phyloP scores from a whole-genome alignment of 1,284 basidiomycete species.

The Cryptococcus sp. region DNA sequence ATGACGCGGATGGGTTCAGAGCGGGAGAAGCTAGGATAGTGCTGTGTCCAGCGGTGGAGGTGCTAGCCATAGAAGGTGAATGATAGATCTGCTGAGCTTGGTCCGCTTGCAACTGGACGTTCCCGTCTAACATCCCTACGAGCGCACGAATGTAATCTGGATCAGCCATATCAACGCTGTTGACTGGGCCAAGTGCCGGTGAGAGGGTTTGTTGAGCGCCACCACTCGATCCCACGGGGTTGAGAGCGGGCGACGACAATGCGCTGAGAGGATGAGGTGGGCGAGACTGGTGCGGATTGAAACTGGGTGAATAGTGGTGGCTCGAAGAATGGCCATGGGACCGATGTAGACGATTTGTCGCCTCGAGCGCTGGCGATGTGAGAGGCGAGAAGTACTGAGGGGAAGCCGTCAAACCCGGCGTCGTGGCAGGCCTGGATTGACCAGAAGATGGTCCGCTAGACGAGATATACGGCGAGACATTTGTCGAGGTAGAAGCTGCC shows the following conservation, averaged over 20 bases:
- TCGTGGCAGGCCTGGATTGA: constrained; percentile 23
- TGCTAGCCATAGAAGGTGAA: constrained; percentile 18
- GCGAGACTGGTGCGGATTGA: constrained; percentile 23
- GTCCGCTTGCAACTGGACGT: constrained; percentile 12
- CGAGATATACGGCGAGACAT: constrained; percentile 25
- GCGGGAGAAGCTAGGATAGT: constrained; percentile 19
- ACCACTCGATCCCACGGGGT: constrained; percentile 46
- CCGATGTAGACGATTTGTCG: constrained; percentile 29
- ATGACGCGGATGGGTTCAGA: constrained; percentile 5
- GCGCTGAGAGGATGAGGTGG: constrained; percentile 43
- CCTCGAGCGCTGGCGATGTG: constrained; percentile 61
- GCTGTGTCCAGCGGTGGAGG: constrained; percentile 10
- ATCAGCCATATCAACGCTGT: constrained; percentile 34
- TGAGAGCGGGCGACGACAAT: constrained; percentile 44
- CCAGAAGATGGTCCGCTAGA: constrained; percentile 13
- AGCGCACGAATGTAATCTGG: constrained; percentile 45
- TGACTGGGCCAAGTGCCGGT: constrained; percentile 46
- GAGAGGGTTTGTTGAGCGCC: constrained; percentile 50
- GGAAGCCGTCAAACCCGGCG: constrained; percentile 32
- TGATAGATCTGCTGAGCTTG: constrained; percentile 11
- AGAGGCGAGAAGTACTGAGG: constrained; percentile 61
- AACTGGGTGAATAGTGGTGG: constrained; percentile 24
- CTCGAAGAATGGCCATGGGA: constrained; percentile 32
- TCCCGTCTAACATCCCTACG: constrained; percentile 35
- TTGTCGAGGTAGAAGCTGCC: constrained; percentile 26